These are phyloP conservation scores for Byssochlamys sp. DNA, from an alignment of 2,329 filamentous ascomycete species.

Conservation along the genomic window DNA sequence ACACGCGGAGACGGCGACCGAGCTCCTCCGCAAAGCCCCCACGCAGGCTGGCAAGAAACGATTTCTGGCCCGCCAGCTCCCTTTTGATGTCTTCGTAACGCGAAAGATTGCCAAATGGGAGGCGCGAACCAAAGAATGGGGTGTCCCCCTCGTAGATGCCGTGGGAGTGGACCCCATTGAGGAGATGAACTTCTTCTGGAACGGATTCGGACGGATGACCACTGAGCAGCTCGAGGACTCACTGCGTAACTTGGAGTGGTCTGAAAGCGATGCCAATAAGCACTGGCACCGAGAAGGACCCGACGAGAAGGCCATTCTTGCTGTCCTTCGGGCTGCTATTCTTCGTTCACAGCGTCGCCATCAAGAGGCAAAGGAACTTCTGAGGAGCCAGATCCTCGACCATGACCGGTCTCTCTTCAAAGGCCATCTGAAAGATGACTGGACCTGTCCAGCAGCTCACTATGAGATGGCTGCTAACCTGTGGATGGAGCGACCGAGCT, in stretches of 20 bases:
- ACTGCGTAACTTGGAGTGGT: conserved; percentile 57
- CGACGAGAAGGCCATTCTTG: conserved; percentile 56
- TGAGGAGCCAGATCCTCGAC: conserved; percentile 54
- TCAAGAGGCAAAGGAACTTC: conserved; percentile 54
- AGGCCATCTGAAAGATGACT: conserved; percentile 39
- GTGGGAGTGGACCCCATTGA: conserved; percentile 70
- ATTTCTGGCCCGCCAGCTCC: conserved; percentile 80
- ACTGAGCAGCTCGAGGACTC: conserved; percentile 54
- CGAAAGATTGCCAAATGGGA: conserved; percentile 87
- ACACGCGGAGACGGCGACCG: conserved; percentile 56
- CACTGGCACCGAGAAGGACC: conserved; percentile 43
- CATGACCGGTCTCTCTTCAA: conserved; percentile 49
- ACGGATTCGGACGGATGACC: conserved; percentile 73
- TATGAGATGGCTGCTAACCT: conserved; percentile 78
- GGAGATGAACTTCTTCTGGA: conserved; percentile 94
- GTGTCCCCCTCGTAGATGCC: conserved; percentile 64
- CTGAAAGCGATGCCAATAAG: conserved; percentile 49
- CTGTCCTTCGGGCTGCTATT: conserved; percentile 57
- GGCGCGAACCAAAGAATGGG: conserved; percentile 57
- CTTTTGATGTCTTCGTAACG: conserved; percentile 75
- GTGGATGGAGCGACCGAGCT: conserved; percentile 57
- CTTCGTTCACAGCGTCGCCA: conserved; percentile 54
- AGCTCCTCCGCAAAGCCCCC: conserved; percentile 62
- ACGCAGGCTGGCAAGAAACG: conserved; percentile 71
- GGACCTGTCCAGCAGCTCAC: conserved; percentile 64